Conservation (phyloP, 208 protist genomes). For the Trichomonas vaginalis region DNA sequence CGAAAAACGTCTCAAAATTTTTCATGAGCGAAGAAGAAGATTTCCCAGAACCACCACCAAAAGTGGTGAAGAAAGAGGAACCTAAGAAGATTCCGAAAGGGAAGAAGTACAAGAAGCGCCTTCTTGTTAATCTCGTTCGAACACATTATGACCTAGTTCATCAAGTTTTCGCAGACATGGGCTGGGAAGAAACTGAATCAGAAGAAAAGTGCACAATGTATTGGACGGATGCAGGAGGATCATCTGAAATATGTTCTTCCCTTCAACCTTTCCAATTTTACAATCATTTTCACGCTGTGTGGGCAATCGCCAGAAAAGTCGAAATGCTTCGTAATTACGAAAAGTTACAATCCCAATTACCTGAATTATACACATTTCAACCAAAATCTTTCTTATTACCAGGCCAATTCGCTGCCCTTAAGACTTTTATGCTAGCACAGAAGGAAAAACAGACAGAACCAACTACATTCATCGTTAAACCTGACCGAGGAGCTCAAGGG, state of each 20-base stretch:
- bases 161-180: background rate
- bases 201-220: background rate
- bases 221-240: background rate
- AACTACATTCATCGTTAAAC: conserved; percentile 20
- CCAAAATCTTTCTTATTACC: background rate
- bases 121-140: background rate
- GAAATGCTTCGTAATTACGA: background rate
- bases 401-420: background rate
- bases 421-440: background rate
- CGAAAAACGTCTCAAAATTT: no score
- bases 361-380: conserved; percentile 4
- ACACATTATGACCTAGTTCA: background rate
- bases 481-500: conserved; percentile 20
- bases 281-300: background rate
- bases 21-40: background rate
- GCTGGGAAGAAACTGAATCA: background rate
- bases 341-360: background rate
- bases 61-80: background rate
- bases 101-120: background rate
- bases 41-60: background rate
- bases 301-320: background rate
- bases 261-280: background rate
- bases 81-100: background rate
- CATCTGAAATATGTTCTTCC: background rate
- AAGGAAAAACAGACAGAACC: background rate